These are phyloP conservation scores for Backusella tarrabulga DNA, from an alignment of 192 early-diverging fungal genomes.

Conservation along the genomic window DNA sequence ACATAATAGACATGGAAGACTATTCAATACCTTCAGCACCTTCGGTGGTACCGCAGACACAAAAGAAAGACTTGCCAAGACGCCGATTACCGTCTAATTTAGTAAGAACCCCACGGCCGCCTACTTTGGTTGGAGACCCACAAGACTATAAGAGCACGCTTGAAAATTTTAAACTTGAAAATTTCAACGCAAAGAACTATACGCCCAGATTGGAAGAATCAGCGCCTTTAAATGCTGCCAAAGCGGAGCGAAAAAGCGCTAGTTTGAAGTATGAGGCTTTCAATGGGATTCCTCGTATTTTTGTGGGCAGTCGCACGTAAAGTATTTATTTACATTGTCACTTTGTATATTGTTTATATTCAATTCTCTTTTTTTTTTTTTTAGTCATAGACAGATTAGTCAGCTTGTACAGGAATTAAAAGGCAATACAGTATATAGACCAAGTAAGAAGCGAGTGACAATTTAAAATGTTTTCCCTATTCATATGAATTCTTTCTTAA, in stretches of 20 bases:
- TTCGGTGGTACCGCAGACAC: not conserved
- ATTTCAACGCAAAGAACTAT: not conserved
- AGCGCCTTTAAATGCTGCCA: not conserved
- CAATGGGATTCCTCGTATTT: not conserved
- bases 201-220: not conserved
- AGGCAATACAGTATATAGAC: constrained; percentile 52
- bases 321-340: not conserved
- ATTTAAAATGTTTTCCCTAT: not conserved
- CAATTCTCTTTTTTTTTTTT: not conserved
- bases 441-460: constrained; percentile 15
- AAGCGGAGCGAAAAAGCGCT: too few relatives aligned
- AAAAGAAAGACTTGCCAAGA: not conserved
- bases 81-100: not conserved
- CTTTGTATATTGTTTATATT: not conserved
- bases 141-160: not conserved
- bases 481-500: not conserved
- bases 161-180: not conserved
- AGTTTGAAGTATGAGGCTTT: not conserved
- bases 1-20: not conserved
- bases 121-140: not conserved
- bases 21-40: not conserved
- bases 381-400: constrained; percentile 53
- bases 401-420: constrained; percentile 56
- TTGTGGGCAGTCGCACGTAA: constrained; percentile 46
- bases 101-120: too few relatives aligned